Percentiles rank a stretch among this genome's conserved stretches.
Evolutionary conservation across 805 yeast species (phyloP).

Genomic region (Metschnikowia matae): DNA sequence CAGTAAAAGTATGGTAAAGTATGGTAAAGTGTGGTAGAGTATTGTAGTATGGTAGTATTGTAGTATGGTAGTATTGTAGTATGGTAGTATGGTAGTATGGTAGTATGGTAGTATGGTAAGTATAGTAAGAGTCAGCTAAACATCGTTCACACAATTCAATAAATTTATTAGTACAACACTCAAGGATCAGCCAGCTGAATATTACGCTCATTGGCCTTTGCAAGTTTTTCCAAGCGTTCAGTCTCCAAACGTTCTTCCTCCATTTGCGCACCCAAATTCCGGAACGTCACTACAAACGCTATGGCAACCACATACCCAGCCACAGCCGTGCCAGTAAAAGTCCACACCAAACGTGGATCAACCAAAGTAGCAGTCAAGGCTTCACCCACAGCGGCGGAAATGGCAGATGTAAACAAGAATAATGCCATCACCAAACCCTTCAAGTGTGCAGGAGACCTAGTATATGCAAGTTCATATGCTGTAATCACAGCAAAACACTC

Average conservation of each 20-base stretch:
- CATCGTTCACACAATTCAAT: no score
- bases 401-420: constrained; percentile 41
- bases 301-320: constrained; percentile 35
- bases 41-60: no score
- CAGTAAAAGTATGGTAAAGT: no score
- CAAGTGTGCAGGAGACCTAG: constrained; percentile 48
- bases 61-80: no score
- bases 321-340: constrained; percentile 37
- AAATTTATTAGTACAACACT: no score
- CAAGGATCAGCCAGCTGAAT: no score
- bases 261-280: constrained; percentile 40
- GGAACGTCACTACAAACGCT: constrained; percentile 31
- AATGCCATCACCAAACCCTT: constrained; percentile 49
- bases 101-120: no score
- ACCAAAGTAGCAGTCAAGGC: constrained; percentile 37
- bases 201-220: no score
- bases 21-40: no score
- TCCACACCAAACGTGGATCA: constrained; percentile 42
- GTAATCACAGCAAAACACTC: constrained; percentile 52
- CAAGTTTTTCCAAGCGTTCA: neutral
- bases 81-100: no score
- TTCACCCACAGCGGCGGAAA: constrained; percentile 46
- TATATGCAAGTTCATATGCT: constrained; percentile 52
- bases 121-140: no score
- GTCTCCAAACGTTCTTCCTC: constrained; percentile 27